phyloP scores from a whole-genome alignment of 1,284 basidiomycete genomes.

The Cryptococcus floricola region DNA sequence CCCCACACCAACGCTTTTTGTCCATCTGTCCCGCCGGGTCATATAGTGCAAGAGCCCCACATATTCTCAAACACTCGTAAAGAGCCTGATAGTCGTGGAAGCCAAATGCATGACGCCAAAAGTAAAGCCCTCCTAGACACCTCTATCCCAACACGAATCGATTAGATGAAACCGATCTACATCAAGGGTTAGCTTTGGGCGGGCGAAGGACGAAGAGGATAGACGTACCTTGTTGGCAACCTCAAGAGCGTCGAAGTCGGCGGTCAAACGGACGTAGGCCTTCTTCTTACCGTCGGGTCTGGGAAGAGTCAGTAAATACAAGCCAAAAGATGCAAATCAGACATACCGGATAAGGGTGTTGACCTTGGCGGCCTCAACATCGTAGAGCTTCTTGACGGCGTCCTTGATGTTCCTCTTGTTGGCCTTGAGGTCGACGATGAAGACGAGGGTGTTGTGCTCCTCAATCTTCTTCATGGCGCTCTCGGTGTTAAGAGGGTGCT shows the following conservation, averaged over 20 bases:
- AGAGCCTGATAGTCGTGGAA: conserved; percentile 7
- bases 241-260: conserved; percentile 96
- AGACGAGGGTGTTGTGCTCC: conserved; percentile 98
- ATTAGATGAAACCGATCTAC: conserved; percentile 52
- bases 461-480: conserved; percentile 82
- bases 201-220: neutral
- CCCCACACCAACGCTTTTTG: too few relatives aligned
- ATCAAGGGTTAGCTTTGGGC: conserved; percentile 3
- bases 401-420: conserved; percentile 99
- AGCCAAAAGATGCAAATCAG: neutral
- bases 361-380: conserved; percentile 91
- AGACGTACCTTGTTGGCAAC: conserved; percentile 92
- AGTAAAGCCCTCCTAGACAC: conserved; percentile 11
- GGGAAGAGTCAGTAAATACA: conserved; percentile 2
- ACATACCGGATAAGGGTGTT: conserved; percentile 95
- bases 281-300: conserved; percentile 99
- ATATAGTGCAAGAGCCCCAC: neutral
- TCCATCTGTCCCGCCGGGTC: neutral
- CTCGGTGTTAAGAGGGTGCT: conserved; percentile 63
- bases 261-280: conserved; percentile 91
- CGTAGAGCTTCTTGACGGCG: conserved; percentile 98
- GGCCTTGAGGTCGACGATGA: conserved; percentile 89
- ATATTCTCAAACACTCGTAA: neutral
- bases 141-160: conserved; percentile 4
- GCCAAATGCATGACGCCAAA: conserved; percentile 22